Base-by-base conservation (phyloP, 257 asterid species). In the Gardenia jasminoides region DNA sequence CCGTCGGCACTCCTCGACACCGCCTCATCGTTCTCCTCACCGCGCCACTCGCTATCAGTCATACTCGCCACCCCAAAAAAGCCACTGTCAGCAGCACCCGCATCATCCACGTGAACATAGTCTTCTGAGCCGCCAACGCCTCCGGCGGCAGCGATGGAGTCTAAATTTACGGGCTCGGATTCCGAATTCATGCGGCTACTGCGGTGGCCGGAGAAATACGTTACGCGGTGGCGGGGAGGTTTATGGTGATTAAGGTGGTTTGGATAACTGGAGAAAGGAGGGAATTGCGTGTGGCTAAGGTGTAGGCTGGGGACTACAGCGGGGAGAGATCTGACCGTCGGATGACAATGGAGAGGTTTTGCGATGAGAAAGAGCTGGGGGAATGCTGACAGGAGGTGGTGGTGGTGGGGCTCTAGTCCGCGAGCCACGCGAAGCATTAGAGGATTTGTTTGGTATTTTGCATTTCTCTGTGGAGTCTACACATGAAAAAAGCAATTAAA, bases 21-120 rank as follows among this genome's bases (percentile, higher is more conserved):
- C 64, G 39, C 44, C 68, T 83, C 82, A 75, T 54, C 78, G 61
- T 65, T 50, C 52, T 70, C 79, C 44, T 78, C 82, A 17, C 44
- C 66, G 30, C 72, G 56, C 73, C 70, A 69, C 41, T 59, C 80
- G 50, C 67, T 52, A 13, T 76, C 80, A 59, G 69, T 76, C 75
- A 74, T 67, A 44, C 83, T 82, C 58, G 74, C 82, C 11, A 52
- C 85, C 61, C 76, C 83, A 36, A 82, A 83, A 7, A 26, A 50
- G 44, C 70, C 62, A 26, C 56, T 70, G 13, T 79, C 80, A 36
- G 56, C 78, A 43, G 81, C 84, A 7, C 47, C 36, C 75, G 77
- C 54, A 54, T 44, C 88, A 17, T 83, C 94, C 30, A 88, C 87
- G 74, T 86, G 84, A 75, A 83, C 90, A 43, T 82, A 87, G 76